Base-by-base conservation (phyloP, 1,139 yeast species). In the Scheffersomyces parashehatae region DNA sequence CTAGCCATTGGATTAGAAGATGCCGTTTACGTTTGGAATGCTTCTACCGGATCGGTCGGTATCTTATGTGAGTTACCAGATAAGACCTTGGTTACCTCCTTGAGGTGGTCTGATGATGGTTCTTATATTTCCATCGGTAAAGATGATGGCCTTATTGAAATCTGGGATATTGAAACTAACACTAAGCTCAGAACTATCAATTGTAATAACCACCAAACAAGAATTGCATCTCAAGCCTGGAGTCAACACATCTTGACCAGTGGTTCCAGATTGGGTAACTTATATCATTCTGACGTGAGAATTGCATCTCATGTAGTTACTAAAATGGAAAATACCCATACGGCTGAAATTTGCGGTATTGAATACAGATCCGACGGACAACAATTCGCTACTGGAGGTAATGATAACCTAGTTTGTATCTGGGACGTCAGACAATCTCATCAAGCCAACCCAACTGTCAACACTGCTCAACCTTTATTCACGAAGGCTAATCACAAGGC, bases 241-340 rank as follows among this genome's bases (percentile, higher is more conserved):
- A 77, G 81, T 58, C 83, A 80, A 48, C 96, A 90, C 56, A 65
- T 87, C 31, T 71, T 95, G 38, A 83, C 96, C 3, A 79, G 88
- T 28, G 99, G 99, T 2, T 80, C 89, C 28, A 78, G 95, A 49
- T 77, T 85, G 41, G 99, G 99, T 1, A 81, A 82, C 48, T 81
- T 95, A 38, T 85, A 85, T 68, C 87, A 90, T 60, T 90, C 93
- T 53, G 99, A 95, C 62, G 97, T 95, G n/a, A 77, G 99, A 52
- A 71, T 89, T 11, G 87, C 95, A 30, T 73, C 82, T 44, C 98
- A 93, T 66, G 74, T 86, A 36, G 82, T 85, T 1, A 73, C 81
- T 61, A 75, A 74, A 45, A 76, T 81, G 46, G 67, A 62, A 38
- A 59, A 60, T 37, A 53, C 67, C 9, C 99, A 93, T 60, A 70